Evolutionary conservation across 2,329 filamentous ascomycete genomes (phyloP).

Genomic region (Aspergillus sp.): DNA sequence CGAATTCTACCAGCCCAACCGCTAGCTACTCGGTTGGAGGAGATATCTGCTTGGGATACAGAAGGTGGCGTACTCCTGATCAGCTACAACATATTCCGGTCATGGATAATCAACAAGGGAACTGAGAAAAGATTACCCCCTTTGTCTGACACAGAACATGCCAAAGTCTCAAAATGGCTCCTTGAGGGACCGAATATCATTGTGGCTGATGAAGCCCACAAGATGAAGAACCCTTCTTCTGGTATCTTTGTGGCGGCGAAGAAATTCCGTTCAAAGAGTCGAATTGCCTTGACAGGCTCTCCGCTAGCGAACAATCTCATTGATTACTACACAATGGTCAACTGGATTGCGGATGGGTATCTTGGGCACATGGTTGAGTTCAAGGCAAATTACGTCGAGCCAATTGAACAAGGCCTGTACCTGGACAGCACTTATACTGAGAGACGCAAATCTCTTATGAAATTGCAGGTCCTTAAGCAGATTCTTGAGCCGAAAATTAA

Average conservation of each 20-base stretch:
- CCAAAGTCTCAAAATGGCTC: conserved; percentile 55
- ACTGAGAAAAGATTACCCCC: conserved; percentile 29
- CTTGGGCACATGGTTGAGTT: conserved; percentile 73
- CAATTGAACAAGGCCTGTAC: conserved; percentile 74
- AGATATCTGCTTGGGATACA: conserved; percentile 63
- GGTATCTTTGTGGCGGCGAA: conserved; percentile 59
- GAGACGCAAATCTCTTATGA: conserved; percentile 65
- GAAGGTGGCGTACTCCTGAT: conserved; percentile 75
- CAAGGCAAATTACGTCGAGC: conserved; percentile 67
- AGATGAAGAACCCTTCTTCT: conserved; percentile 68
- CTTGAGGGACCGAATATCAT: conserved; percentile 70
- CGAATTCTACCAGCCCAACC: conserved; percentile 56
- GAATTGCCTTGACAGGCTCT: conserved; percentile 85
- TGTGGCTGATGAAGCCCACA: conserved; percentile 84
- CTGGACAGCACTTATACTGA: conserved; percentile 63
- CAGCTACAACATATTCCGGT: conserved; percentile 72
- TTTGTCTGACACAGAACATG: conserved; percentile 43
- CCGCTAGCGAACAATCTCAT: conserved; percentile 81
- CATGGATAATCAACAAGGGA: conserved; percentile 44
- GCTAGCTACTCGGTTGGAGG: conserved; percentile 45
- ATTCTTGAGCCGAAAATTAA: conserved; percentile 79
- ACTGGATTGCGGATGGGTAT: conserved; percentile 82
- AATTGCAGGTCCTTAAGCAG: conserved; percentile 70
- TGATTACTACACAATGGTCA: conserved; percentile 86
- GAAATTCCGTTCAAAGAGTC: conserved; percentile 67